A percentile compares a stretch with the other conserved stretches of the same genome.
Evolutionary conservation across 1,139 yeast species (phyloP).

Genomic region (Debaryomycetaceae sp.): DNA sequence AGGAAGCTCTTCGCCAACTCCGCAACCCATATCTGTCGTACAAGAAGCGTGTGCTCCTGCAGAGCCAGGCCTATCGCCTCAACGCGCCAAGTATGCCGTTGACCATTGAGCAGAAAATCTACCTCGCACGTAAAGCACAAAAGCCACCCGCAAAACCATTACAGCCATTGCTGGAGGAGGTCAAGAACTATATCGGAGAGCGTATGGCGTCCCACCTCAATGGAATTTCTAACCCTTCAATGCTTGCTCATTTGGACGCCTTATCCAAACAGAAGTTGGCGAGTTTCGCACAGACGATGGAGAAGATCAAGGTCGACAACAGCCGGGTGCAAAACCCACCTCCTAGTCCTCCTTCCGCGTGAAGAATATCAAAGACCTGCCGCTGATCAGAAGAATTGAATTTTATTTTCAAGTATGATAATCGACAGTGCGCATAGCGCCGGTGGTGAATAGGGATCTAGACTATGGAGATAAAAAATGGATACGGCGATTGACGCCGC

Average conservation of each 20-base stretch:
- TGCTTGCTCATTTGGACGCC: constrained; percentile 30
- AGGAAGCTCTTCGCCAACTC: constrained; percentile 52
- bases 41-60: constrained; percentile 47
- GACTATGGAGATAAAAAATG: no score
- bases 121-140: constrained; percentile 40
- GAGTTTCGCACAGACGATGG: constrained; percentile 21
- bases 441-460: no score
- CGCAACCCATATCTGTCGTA: constrained; percentile 61
- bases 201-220: constrained; percentile 49
- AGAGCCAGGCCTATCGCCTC: constrained; percentile 50
- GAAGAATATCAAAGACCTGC: no score
- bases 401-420: no score
- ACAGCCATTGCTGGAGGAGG: constrained; percentile 51
- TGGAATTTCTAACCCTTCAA: constrained; percentile 26
- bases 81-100: constrained; percentile 74
- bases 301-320: constrained; percentile 6
- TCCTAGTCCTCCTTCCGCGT: no score
- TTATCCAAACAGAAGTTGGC: constrained; percentile 21
- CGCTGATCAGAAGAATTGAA: no score
- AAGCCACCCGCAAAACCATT: constrained; percentile 36
- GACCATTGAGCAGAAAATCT: constrained; percentile 51
- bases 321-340: no score
- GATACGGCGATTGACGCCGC: no score
- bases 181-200: constrained; percentile 59
- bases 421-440: no score